These are phyloP conservation scores for Saccharum officinarum DNA, from an alignment of 176 grass and related monocot genomes.

Conservation along the genomic window DNA sequence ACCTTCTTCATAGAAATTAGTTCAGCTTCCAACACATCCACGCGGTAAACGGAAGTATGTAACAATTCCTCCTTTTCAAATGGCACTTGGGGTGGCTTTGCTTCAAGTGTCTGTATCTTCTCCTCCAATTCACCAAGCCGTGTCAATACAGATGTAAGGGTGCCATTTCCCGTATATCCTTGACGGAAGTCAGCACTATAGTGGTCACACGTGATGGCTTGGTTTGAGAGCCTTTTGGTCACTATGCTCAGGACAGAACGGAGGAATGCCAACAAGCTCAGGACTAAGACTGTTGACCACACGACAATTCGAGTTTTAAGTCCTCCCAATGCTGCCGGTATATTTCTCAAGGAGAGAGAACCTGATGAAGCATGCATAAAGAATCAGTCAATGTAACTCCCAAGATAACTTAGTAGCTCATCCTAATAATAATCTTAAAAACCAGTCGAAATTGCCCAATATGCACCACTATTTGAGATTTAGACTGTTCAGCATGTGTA, in stretches of 20 bases:
- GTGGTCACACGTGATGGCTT: slow-evolving; percentile 31
- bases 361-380: slow-evolving; percentile 44
- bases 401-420: slow-evolving; percentile 5
- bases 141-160: slow-evolving; percentile 45
- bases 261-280: slow-evolving; percentile 60
- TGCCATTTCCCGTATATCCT: slow-evolving; percentile 40
- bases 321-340: slow-evolving; percentile 7
- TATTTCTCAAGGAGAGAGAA: slow-evolving; percentile 40
- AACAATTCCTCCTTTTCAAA: slow-evolving; percentile 81
- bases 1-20: slow-evolving; percentile 95
- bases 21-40: slow-evolving; percentile 92
- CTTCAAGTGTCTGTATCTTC: slow-evolving; percentile 63
- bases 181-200: slow-evolving; percentile 4
- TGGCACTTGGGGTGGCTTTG: slow-evolving; percentile 79
- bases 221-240: slow-evolving; percentile 53
- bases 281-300: slow-evolving; percentile 52
- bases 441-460: not conserved
- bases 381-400: slow-evolving; percentile 21
- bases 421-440: slow-evolving; percentile 9
- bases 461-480: not conserved
- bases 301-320: slow-evolving; percentile 46
- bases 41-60: slow-evolving; percentile 53
- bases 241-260: slow-evolving; percentile 48
- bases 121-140: slow-evolving; percentile 74
- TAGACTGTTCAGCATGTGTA: not conserved